phyloP scores from a whole-genome alignment of 2,329 filamentous ascomycete genomes.

The Ophiocordyceps camponoti-leonardi region DNA sequence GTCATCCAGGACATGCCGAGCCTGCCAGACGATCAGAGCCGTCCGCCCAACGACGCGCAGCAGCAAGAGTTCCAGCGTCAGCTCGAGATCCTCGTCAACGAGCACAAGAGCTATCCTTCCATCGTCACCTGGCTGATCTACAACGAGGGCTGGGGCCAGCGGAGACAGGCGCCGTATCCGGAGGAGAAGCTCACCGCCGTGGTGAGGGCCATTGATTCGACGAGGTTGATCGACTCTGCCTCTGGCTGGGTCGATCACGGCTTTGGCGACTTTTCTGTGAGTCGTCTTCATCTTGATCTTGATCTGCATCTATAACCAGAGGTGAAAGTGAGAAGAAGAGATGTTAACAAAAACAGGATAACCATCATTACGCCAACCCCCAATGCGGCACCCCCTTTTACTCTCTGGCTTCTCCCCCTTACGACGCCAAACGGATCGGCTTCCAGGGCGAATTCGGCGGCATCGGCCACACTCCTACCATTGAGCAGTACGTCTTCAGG shows the following conservation, averaged over 20 bases:
- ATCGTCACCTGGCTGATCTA: slow-evolving; percentile 54
- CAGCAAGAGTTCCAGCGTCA: slow-evolving; percentile 50
- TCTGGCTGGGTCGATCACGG: slow-evolving; percentile 54
- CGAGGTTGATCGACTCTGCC: slow-evolving; percentile 43
- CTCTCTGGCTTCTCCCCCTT: slow-evolving; percentile 35
- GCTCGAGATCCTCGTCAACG: slow-evolving; percentile 40
- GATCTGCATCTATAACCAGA: no score
- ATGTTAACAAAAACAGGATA: no score
- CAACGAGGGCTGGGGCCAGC: slow-evolving; percentile 57
- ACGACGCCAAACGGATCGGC: slow-evolving; percentile 41
- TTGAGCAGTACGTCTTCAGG: slow-evolving; percentile 31
- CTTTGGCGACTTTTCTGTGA: slow-evolving; percentile 41
- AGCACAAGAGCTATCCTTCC: slow-evolving; percentile 46
- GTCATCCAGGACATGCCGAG: slow-evolving; percentile 61
- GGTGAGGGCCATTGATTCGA: slow-evolving; percentile 41
- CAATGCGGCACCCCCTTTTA: slow-evolving; percentile 57
- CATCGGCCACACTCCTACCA: slow-evolving; percentile 45
- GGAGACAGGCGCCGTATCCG: slow-evolving; percentile 27
- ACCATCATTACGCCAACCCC: slow-evolving; percentile 55
- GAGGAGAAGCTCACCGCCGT: slow-evolving; percentile 38
- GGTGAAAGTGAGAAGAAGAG: no score
- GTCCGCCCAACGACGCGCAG: slow-evolving; percentile 24
- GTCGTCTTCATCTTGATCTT: no score
- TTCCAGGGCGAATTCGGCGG: slow-evolving; percentile 59
- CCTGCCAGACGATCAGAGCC: slow-evolving; percentile 18